phyloP scores from a whole-genome alignment of 2,329 filamentous ascomycete species.

The Pyrenophora teres region DNA sequence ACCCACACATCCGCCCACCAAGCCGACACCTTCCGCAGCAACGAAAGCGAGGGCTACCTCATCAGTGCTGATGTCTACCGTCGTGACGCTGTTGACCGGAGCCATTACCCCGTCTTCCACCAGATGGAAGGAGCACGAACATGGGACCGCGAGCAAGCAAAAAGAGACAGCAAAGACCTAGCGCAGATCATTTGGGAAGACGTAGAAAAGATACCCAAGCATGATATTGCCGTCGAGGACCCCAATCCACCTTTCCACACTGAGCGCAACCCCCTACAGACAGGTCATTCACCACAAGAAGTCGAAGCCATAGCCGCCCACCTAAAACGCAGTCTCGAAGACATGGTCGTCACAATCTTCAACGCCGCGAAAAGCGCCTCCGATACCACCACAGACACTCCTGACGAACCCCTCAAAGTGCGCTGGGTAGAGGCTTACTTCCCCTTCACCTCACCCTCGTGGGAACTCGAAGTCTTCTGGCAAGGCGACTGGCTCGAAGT shows the following conservation, averaged over 20 bases:
- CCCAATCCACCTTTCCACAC: constrained; percentile 77
- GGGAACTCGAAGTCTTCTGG: constrained; percentile 96
- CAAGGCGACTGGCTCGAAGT: constrained; percentile 95
- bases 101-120: constrained; percentile 96
- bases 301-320: constrained; percentile 82
- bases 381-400: constrained; percentile 43
- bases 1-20: constrained; percentile 97
- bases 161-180: constrained; percentile 51
- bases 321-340: constrained; percentile 85
- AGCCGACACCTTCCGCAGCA: constrained; percentile 74
- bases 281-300: constrained; percentile 73
- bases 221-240: constrained; percentile 80
- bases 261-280: constrained; percentile 82
- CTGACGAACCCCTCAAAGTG: constrained; percentile 73
- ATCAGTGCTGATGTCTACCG: constrained; percentile 95
- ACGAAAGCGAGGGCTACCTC: constrained; percentile 78
- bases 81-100: constrained; percentile 90
- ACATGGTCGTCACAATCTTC: constrained; percentile 90
- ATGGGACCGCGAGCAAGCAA: constrained; percentile 74
- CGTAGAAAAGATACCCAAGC: constrained; percentile 70
- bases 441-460: constrained; percentile 93
- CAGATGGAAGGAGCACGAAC: constrained; percentile 96
- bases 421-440: constrained; percentile 98
- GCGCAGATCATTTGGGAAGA: constrained; percentile 71
- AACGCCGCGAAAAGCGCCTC: constrained; percentile 69